Conservation (phyloP, 225 moss, liverwort and hornwort species). For the Polytrichum formosum region DNA sequence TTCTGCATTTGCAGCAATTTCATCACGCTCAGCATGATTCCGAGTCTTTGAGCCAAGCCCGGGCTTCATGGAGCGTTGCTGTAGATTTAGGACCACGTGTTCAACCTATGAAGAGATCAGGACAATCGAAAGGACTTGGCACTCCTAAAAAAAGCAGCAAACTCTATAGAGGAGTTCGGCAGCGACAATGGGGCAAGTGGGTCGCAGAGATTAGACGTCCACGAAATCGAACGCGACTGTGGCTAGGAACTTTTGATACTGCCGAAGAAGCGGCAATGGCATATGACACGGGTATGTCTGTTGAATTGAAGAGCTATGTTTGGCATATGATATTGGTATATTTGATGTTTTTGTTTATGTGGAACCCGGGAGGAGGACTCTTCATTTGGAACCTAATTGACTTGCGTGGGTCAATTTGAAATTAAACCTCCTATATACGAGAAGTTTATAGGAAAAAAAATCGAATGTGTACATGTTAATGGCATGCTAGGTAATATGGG, state of each 20-base stretch:
- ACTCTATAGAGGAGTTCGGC: constrained; percentile 77
- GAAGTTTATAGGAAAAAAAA: too few species aligned
- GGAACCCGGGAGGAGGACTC: too few species aligned
- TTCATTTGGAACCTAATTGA: too few species aligned
- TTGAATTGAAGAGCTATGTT: too few species aligned
- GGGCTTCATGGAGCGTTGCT: constrained; percentile 41
- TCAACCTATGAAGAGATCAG: constrained; percentile 54
- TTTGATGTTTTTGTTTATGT: too few species aligned
- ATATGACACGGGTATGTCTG: constrained; percentile 49
- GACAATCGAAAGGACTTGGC: constrained; percentile 53
- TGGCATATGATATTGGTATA: too few species aligned
- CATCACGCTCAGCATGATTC: too few species aligned
- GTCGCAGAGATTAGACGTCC: constrained; percentile 85
- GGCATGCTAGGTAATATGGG: too few species aligned
- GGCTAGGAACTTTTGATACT: constrained; percentile 91
- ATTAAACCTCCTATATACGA: too few species aligned
- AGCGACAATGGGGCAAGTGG: constrained; percentile 96
- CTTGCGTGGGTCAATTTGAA: too few species aligned
- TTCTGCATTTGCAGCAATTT: too few species aligned
- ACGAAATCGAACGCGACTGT: constrained; percentile 66
- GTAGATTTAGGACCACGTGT: constrained; percentile 42
- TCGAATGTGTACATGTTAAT: too few species aligned
- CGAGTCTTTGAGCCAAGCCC: constrained; percentile 5
- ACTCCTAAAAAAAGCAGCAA: constrained; percentile 50
- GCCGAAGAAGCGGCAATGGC: constrained; percentile 86